Evolutionary conservation across 345 rosid genomes (phyloP), one percentile per base, ranked within the genome.

Genomic region (Euphorbia peplus): DNA sequence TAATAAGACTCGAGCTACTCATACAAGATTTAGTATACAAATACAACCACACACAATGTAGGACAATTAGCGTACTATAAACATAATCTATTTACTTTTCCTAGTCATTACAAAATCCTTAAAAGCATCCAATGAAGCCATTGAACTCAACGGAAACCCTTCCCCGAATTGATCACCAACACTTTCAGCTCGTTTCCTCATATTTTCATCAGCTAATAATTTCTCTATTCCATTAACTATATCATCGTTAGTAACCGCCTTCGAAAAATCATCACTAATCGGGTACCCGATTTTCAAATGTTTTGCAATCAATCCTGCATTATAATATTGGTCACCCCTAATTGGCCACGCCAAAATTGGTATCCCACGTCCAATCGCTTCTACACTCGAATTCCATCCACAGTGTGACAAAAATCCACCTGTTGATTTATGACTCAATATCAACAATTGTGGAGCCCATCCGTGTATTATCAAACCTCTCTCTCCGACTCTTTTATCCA

Each of bases 381-480:
- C 91, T 70, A 75, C 52, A 0, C 88, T 80, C 0, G 88, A 83
- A 73, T 87, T 87, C 88, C 87, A 83, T 4, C 88, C 82, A 18
- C 85, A 81, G 46, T 83, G 88, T 0, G 88, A 83, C 47, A 87
- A 8, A 71, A 86, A 84, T 2, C 79, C 88, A 3, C 75, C 85
- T 0, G 77, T 73, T 0, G 88, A 87, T 1, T 58, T 69, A 62
- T 82, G 88, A 67, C 80, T 80, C 42, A 84, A 73, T 60, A 84
- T 82, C 73, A 84, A 14, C 76, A 80, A 57, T 63, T 80, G 88
- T 0, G 88, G 86, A 14, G 88, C 80, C 88, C 86, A 82, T 6
- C 83, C 84, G 18, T 69, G 64, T 15, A 84, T 75, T 24, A 84
- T 66, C 78, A 80, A 28, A 5, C 84, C 86, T 26, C 77, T 76